Evolutionary conservation across 768 basidiomycete genomes (phyloP).

Genomic region (Baorangia bicolor): DNA sequence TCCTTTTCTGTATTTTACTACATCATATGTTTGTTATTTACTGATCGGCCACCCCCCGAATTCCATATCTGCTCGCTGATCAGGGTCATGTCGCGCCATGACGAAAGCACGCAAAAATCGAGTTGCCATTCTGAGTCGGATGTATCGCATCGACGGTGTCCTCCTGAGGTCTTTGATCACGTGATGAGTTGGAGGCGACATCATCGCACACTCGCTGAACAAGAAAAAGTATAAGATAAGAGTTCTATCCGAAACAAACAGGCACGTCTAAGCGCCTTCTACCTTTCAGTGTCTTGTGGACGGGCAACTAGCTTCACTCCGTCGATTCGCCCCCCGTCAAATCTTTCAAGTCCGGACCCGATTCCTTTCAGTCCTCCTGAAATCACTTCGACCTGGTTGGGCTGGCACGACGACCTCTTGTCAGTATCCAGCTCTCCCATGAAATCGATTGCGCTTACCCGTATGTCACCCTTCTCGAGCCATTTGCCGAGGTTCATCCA

Average conservation of each 20-base stretch:
- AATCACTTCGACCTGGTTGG: conserved; percentile 43
- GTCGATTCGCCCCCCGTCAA: conserved; percentile 42
- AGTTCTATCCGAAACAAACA: conserved; percentile 24
- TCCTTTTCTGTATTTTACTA: conserved; percentile 11
- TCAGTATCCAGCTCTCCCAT: neutral
- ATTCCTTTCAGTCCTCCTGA: conserved; percentile 44
- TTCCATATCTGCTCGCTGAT: conserved; percentile 27
- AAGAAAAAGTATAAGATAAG: conserved; percentile 20
- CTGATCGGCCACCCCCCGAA: conserved; percentile 31
- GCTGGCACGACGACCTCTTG: conserved; percentile 28
- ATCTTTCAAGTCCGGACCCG: conserved; percentile 39
- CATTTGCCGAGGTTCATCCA: conserved; percentile 29
- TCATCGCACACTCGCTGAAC: conserved; percentile 24
- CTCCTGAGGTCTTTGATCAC: conserved; percentile 27
- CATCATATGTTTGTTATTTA: conserved; percentile 26
- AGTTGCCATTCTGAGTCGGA: conserved; percentile 31
- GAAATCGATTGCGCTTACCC: conserved; percentile 16
- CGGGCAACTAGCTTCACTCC: conserved; percentile 44
- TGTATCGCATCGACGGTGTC: conserved; percentile 32
- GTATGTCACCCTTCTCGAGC: conserved; percentile 34
- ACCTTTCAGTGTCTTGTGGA: conserved; percentile 44
- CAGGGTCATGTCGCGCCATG: conserved; percentile 30
- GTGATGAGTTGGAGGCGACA: conserved; percentile 17
- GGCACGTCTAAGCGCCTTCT: conserved; percentile 23
- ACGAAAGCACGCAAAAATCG: conserved; percentile 32